These are phyloP conservation scores for Lipomyces yamanashiensis DNA, from an alignment of 805 yeast species.

Conservation along the genomic window DNA sequence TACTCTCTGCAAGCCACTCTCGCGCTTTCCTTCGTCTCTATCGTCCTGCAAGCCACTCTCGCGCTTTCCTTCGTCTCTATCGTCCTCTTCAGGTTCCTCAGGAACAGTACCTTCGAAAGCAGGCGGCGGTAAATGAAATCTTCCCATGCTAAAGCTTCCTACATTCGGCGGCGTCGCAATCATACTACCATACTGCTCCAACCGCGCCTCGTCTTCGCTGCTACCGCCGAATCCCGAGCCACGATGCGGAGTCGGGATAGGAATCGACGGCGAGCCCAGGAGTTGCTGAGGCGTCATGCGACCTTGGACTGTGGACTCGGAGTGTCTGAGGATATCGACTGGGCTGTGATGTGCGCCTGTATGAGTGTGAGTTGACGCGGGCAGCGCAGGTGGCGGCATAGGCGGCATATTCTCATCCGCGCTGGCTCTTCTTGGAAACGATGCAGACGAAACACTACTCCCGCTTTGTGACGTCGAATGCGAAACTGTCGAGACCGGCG, in stretches of 20 bases:
- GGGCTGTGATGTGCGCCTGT: too few relatives aligned
- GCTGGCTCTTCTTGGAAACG: not conserved
- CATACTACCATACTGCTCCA: slow-evolving; percentile 29
- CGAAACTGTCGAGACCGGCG: too few relatives aligned
- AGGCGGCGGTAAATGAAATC: slow-evolving; percentile 29
- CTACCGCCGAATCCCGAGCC: not conserved
- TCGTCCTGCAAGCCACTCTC: not conserved
- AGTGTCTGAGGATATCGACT: too few relatives aligned
- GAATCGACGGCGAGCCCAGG: slow-evolving; percentile 17
- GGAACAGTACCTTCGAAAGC: slow-evolving; percentile 13
- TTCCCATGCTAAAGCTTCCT: slow-evolving; percentile 3
- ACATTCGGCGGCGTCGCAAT: slow-evolving; percentile 33
- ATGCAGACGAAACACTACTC: not conserved
- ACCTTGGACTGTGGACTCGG: not conserved
- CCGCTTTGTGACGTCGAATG: too few relatives aligned
- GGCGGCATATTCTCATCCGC: not conserved
- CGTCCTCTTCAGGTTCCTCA: too few relatives aligned
- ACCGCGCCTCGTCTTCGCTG: not conserved
- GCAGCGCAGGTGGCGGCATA: slow-evolving; percentile 2
- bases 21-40: not conserved
- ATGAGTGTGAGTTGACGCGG: not conserved
- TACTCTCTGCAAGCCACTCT: not conserved
- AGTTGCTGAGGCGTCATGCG: slow-evolving; percentile 33
- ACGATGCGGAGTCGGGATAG: slow-evolving; percentile 15
- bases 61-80: not conserved